Evolutionary conservation across 108 stramenopile species (phyloP), one percentile per base, ranked within the genome.

Genomic region (Cyclotella choctawhatcheeana): DNA sequence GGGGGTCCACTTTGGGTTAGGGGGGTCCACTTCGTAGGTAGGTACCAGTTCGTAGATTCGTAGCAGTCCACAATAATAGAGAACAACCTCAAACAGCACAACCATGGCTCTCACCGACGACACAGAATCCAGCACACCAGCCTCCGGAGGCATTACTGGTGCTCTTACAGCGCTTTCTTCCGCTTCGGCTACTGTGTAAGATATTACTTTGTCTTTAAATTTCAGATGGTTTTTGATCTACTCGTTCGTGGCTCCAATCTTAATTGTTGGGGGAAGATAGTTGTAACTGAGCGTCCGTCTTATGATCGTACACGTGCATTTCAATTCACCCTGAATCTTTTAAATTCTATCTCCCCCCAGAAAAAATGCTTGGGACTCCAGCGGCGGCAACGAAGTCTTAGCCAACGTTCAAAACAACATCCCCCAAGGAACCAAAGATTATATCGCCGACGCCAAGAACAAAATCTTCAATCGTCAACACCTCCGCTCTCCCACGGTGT

Each of bases 391-490:
- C 70, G 81, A 87, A 52, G 87, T 82, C 56, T 64, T 95, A 40
- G 53, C 72, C 58, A 67, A 63, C 27, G 70, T 91, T 6, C 74
- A 82, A 33, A 85, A 86, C 24, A 73, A 63, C 18, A 84, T 95
- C 52, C 93, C 93, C 54, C 89, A 92, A 34, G 83, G 86, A 4
- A 92, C 93, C 69, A 86, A 89, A 66, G 88, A 89, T 25, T 85
- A 81, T 60, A 53, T 89, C 44, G 69, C 79, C 32, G 44, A 69
- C 16, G 87, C 89, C 16, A 77, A 85, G 24, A 65, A 56, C 40
- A 83, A 90, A 71, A 43, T 92, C 43, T 89, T 91, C 70, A 86
- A 84, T 54, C 85, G 86, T 14, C 79, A 91, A 51, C 83, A 87
- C 12, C 73, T 95, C 40, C 86, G 91, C 33, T 77, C 79, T 34